Base-by-base conservation (phyloP, 2,329 filamentous ascomycete species). In the Neospermospora avenae region DNA sequence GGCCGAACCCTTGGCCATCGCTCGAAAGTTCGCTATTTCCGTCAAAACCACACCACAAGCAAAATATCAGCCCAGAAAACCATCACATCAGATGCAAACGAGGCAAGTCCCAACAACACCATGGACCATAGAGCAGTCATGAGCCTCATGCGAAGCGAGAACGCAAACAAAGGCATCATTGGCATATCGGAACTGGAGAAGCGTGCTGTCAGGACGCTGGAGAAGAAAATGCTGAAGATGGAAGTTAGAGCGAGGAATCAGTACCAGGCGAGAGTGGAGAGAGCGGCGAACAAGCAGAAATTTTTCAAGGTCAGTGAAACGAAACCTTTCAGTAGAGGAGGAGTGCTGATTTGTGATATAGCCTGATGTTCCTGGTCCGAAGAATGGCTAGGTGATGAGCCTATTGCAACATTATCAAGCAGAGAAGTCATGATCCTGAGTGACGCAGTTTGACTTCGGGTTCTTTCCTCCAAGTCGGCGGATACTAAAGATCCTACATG, bases 171-270 rank as follows among this genome's bases (percentile, higher is more conserved):
- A 45, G 53, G 53, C 20, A 22, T 45, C n/a, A 35, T 37, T 3
- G 53, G 39, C 20, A 13, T 45, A 1, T n/a, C 53, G 1, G 53
- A 55, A 5, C 1, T 24, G 18, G 37, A 46, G 8, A 55, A 37
- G 13, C 25, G 53, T 7, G 53, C 41, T 7, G 28, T 55, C 3
- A 18, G 39, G 18, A 41, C 41, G 6, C n/a, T 46, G 28, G 39
- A 55, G 24, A 55, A 46, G 48, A 51, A 55, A 4, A 55, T 31
- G 25, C 3, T 42, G 41, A 55, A 55, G n/a, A 35, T 46, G 53
- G 53, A 46, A 16, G 41, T 55, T n/a, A 46, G 53, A 20, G 53
- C 53, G 25, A 44, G 53, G 41, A 55, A 55, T 35, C 24, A 34
- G 28, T 35, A 45, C 24, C 24, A 34, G n/a, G 39, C 52, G 24